Evolutionary conservation across 2,329 filamentous ascomycete species (phyloP), one percentile per base, ranked within the genome.

Genomic region (Sclerotinia borealis): DNA sequence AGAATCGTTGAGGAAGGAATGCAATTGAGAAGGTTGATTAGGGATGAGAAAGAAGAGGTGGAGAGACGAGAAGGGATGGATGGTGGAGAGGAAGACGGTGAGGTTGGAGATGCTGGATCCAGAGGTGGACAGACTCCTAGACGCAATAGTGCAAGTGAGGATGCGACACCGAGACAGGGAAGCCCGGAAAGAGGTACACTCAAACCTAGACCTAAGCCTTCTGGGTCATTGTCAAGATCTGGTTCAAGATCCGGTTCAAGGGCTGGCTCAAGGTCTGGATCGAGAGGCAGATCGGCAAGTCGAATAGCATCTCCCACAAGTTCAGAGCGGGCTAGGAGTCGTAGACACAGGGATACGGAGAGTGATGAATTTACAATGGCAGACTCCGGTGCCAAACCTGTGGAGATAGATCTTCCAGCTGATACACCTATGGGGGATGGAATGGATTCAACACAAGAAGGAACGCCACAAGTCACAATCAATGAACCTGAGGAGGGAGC

Each of bases 1-100:
- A 84, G 86, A 63, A 93, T 98, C 71, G 90, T 96, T 74, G 90
- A 93, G 65, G 93, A 97, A 78, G 92, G 92, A n/a, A 90, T 90
- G 84, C 83, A 91, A 67, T 82, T 98, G 75, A 81, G 93, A 64
- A 83, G 91, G 55, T 82, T 96, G 75, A 96, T 98, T 72, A 87
- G 92, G 65, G 93, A 96, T 72, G 93, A 97, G 80, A 96, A 96
- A 78, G 93, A 96, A 75, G 92, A 96, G 77, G 91, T 95, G 0
- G 92, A 96, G 77, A 82, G 91, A 48, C 84, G 92, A 61, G 92
- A 96, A 75, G 92, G 91, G 36, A 92, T 92, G 85, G 86, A 86
- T 62, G 72, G 68, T 34, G 71, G 68, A 68, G 87, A 86, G 54
- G 84, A 80, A 19, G 87, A 83, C 66, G 81, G 78, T 5, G 81